Evolutionary conservation across 1,284 basidiomycete genomes (phyloP).

Genomic region (Afroboletus lepidellus): DNA sequence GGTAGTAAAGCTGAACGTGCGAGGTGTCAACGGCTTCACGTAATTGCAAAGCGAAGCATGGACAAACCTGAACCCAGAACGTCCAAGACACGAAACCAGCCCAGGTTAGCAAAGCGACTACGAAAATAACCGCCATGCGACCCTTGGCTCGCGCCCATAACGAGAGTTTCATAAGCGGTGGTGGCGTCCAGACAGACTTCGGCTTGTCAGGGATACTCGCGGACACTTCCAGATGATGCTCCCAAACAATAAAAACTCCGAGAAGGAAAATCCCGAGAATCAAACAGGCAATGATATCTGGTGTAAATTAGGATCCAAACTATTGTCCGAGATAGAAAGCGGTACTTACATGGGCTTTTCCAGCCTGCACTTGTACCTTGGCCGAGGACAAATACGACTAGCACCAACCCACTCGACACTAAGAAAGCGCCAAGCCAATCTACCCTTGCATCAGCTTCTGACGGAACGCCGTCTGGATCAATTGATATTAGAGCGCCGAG

Average conservation of each 20-base stretch:
- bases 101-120: conserved; percentile 65
- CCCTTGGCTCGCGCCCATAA: conserved; percentile 63
- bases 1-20: conserved; percentile 57
- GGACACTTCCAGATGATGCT: conserved; percentile 49
- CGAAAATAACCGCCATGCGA: conserved; percentile 55
- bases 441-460: conserved; percentile 56
- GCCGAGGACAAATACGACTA: conserved; percentile 79
- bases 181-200: conserved; percentile 43
- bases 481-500: conserved; percentile 53
- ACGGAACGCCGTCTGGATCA: conserved; percentile 20
- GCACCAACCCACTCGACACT: conserved; percentile 71
- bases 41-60: not conserved
- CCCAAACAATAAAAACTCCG: conserved; percentile 58
- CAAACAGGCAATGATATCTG: conserved; percentile 54
- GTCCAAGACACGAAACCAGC: conserved; percentile 50
- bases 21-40: conserved; percentile 7
- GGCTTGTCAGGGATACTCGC: conserved; percentile 16
- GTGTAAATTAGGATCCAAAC: conserved; percentile 4
- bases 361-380: conserved; percentile 75
- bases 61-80: conserved; percentile 49
- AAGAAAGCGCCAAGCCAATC: conserved; percentile 84
- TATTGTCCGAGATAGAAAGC: not conserved
- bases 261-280: conserved; percentile 55
- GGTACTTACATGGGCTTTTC: conserved; percentile 64
- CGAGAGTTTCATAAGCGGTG: conserved; percentile 61